A percentile compares a stretch with the other conserved stretches of the same genome.
Evolutionary conservation across 1,139 yeast genomes (phyloP).

Genomic region (Taphrina pruni): DNA sequence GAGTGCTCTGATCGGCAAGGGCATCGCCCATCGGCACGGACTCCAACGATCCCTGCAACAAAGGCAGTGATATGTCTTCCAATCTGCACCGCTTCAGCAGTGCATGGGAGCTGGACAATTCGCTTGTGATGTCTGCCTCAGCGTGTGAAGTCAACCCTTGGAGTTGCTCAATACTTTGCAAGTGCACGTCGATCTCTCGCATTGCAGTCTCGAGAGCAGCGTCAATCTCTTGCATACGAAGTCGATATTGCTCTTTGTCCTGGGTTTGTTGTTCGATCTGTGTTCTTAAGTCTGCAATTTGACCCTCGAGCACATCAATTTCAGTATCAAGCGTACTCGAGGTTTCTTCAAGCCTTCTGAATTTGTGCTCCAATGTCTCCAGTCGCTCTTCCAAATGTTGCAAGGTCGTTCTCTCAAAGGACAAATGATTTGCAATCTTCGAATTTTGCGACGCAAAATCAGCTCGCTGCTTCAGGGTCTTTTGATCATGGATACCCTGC

Average conservation of each 20-base stretch:
- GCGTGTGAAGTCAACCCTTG: not conserved
- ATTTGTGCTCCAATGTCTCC: slow-evolving; percentile 50
- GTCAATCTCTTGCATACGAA: slow-evolving; percentile 31
- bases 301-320: not conserved
- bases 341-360: not conserved
- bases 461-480: slow-evolving; percentile 67
- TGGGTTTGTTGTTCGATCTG: not conserved
- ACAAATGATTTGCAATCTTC: slow-evolving; percentile 65
- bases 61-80: slow-evolving; percentile 70
- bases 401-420: slow-evolving; percentile 67
- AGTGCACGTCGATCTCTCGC: slow-evolving; percentile 13
- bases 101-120: slow-evolving; percentile 54
- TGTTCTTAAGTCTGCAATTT: not conserved
- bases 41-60: slow-evolving; percentile 64
- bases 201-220: slow-evolving; percentile 28
- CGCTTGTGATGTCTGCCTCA: slow-evolving; percentile 5
- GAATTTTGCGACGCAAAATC: slow-evolving; percentile 66
- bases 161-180: not conserved
- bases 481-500: slow-evolving; percentile 67
- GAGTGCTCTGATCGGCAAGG: slow-evolving; percentile 7
- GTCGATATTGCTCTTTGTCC: not conserved
- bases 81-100: slow-evolving; percentile 76
- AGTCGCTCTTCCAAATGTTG: slow-evolving; percentile 60
- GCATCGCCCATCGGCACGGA: slow-evolving; percentile 56
- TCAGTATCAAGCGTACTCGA: too few species aligned